These are phyloP conservation scores for Thalassiosira delicatula DNA, from an alignment of 352 stramenopile genomes.

Conservation along the genomic window DNA sequence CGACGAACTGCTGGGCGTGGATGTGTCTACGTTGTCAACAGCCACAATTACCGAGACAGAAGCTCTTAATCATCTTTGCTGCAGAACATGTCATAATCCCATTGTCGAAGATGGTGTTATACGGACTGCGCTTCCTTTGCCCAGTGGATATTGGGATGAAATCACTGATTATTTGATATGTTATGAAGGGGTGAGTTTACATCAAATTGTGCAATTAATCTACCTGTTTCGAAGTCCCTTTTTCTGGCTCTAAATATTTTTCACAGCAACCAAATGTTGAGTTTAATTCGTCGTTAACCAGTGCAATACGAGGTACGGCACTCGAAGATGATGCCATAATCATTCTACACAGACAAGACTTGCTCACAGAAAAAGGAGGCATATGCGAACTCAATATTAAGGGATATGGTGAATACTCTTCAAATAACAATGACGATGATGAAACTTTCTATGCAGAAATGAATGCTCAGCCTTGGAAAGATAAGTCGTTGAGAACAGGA, in stretches of 20 bases:
- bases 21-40: constrained; percentile 10
- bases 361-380: constrained; percentile 40
- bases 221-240: too few species aligned
- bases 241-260: too few species aligned
- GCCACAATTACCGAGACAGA: constrained; percentile 25
- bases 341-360: constrained; percentile 65
- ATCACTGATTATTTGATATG: constrained; percentile 83
- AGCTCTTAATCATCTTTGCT: constrained; percentile 52
- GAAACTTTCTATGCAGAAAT: background rate
- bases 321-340: constrained; percentile 73
- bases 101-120: constrained; percentile 76
- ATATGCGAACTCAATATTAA: constrained; percentile 56
- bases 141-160: too few species aligned
- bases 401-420: constrained; percentile 68
- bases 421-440: background rate
- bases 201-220: too few species aligned
- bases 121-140: too few species aligned
- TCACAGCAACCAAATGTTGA: constrained; percentile 74
- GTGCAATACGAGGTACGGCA: constrained; percentile 37
- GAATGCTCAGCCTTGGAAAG: constrained; percentile 40
- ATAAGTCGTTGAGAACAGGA: constrained; percentile 35
- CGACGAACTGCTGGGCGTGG: constrained; percentile 36
- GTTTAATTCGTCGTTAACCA: constrained; percentile 63
- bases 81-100: constrained; percentile 58
- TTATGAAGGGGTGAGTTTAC: too few species aligned